These are phyloP conservation scores for Fusarium verticillioides DNA, from an alignment of 2,329 filamentous ascomycete genomes.

Conservation along the genomic window DNA sequence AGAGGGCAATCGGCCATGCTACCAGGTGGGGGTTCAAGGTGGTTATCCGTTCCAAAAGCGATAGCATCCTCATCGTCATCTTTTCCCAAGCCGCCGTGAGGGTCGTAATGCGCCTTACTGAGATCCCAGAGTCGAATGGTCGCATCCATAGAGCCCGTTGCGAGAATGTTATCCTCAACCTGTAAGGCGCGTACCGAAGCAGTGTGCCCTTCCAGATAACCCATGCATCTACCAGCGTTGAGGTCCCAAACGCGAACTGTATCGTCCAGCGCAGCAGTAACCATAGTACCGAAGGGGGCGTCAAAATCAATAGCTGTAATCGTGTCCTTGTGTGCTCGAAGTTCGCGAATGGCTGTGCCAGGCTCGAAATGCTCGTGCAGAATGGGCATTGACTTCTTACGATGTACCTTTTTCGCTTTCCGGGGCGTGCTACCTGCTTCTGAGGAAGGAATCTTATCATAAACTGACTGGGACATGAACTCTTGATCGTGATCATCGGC, in stretches of 20 bases:
- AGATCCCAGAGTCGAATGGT: slow-evolving; percentile 96
- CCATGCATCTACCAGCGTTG: slow-evolving; percentile 91
- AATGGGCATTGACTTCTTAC: slow-evolving; percentile 89
- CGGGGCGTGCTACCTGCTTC: slow-evolving; percentile 57
- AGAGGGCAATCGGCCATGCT: slow-evolving; percentile 91
- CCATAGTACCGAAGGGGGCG: slow-evolving; percentile 94
- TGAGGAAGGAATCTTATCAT: slow-evolving; percentile 83
- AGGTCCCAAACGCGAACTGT: slow-evolving; percentile 96
- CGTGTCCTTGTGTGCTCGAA: slow-evolving; percentile 87
- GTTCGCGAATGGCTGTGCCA: slow-evolving; percentile 86
- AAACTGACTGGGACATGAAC: slow-evolving; percentile 99
- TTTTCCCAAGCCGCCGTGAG: slow-evolving; percentile 71
- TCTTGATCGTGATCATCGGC: slow-evolving; percentile 60
- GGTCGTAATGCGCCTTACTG: slow-evolving; percentile 85
- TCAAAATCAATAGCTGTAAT: slow-evolving; percentile 96
- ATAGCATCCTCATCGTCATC: slow-evolving; percentile 74
- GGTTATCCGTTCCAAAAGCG: slow-evolving; percentile 77
- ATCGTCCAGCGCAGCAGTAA: slow-evolving; percentile 91
- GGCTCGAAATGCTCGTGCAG: slow-evolving; percentile 95
- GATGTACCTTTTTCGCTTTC: slow-evolving; percentile 65
- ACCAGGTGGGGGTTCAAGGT: slow-evolving; percentile 76
- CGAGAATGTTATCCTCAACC: slow-evolving; percentile 94
- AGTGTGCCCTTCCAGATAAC: slow-evolving; percentile 90
- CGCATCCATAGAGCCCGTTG: slow-evolving; percentile 93
- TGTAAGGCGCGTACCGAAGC: slow-evolving; percentile 93